phyloP scores from a whole-genome alignment of 164 flowering plant species.

The Magnolia officinalis region DNA sequence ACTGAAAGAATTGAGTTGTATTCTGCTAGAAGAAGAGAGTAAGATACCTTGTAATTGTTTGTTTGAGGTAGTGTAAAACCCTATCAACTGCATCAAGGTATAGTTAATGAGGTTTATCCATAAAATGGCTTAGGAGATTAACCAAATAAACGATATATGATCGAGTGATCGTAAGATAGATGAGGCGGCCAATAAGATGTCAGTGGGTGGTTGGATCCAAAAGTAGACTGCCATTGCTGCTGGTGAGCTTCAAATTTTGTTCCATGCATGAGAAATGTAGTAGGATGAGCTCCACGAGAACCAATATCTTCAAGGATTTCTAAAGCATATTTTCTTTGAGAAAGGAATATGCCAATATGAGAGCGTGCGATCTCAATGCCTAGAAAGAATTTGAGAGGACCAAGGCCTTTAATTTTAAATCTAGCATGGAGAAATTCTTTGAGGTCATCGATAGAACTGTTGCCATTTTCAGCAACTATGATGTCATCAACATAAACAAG shows the following conservation, averaged over 20 bases:
- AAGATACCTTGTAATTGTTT: not conserved
- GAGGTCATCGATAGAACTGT: not conserved
- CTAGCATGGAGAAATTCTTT: not conserved
- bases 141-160: not conserved
- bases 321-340: not conserved
- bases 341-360: not conserved
- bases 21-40: not conserved
- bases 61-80: not conserved
- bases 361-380: not conserved
- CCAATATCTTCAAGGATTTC: too few species aligned
- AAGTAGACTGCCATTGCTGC: not conserved
- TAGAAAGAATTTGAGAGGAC: not conserved
- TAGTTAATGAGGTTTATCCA: not conserved
- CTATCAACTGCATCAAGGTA: not conserved
- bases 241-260: not conserved
- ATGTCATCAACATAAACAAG: conserved; percentile 2
- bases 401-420: too few species aligned
- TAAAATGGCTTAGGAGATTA: not conserved
- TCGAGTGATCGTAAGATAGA: not conserved
- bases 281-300: too few species aligned
- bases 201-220: not conserved
- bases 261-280: not conserved
- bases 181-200: not conserved
- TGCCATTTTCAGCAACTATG: not conserved
- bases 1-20: not conserved